Base-by-base conservation (phyloP, 1,139 yeast species). In the Meyerozyma sp. region DNA sequence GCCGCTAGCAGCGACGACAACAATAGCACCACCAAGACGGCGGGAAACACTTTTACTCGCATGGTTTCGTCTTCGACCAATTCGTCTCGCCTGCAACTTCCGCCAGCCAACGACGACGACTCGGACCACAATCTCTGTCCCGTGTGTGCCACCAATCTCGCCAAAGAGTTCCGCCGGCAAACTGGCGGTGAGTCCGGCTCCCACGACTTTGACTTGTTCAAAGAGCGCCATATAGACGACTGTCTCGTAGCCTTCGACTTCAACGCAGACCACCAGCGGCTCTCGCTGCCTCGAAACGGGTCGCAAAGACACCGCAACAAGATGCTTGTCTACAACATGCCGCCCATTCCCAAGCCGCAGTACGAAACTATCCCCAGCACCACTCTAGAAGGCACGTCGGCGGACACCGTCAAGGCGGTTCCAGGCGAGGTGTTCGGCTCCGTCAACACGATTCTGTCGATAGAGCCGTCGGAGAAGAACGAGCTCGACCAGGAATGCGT, bases 301-400 rank as follows among this genome's bases (percentile, higher is more conserved):
- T 61, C 71, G 21, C 42, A 41, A 8, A 46, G 51, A 20, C 69
- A 65, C 41, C 72, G 76, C 40, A 90, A 90, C 59, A 76, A 96
- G 51, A 91, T 93, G 96, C 71, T 91, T 45, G 93, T 90, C 1
- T 90, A 85, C 59, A 77, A 77, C 47, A 76, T 91, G 40, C 77
- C 77, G 0, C 86, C 93, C 0, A 71, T 73, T 38, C 76, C 79
- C 2, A 57, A 58, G 44, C 77, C 77, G 3, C 58, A 62, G 46
- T 69, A 56, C 46, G 77, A 73, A 47, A 55, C 57, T 32, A 68
- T 72, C 37, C 63, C 62, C 5, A 26, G 23, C 14, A 9, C 54
- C 44, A 35, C 30, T 21, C 40, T 45, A 25, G 51, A 28, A 8
- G 32, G 47, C 8, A 42, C 48, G 6, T 48, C 51, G 4, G 40